phyloP scores from a whole-genome alignment of 2,329 filamentous ascomycete species.

The Kalmusia sp. region DNA sequence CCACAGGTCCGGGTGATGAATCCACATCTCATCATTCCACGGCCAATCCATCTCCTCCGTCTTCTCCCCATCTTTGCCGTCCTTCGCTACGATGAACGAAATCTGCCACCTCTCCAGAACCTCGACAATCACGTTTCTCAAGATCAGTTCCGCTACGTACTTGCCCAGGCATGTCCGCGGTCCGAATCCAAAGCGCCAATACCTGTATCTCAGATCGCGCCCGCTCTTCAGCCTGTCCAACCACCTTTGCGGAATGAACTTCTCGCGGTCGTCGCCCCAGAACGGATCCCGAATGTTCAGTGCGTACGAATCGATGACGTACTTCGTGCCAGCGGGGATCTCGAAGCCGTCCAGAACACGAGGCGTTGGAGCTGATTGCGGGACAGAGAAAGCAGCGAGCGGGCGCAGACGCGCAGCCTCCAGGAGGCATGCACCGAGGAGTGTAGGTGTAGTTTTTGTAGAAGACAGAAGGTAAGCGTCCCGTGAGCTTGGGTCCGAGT shows the following conservation, averaged over 20 bases:
- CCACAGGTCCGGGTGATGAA: not conserved
- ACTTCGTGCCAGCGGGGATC: slow-evolving; percentile 48
- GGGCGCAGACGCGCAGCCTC: slow-evolving; percentile 52
- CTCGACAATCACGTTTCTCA: not conserved
- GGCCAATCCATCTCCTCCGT: not conserved
- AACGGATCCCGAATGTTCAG: slow-evolving; percentile 50
- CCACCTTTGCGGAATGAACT: slow-evolving; percentile 42
- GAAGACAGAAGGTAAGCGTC: slow-evolving; percentile 10
- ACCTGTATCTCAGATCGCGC: slow-evolving; percentile 41
- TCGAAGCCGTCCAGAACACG: slow-evolving; percentile 24
- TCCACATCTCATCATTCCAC: slow-evolving; percentile 4
- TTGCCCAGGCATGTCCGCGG: slow-evolving; percentile 53
- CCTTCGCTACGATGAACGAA: not conserved
- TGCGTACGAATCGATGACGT: slow-evolving; percentile 53
- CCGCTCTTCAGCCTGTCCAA: slow-evolving; percentile 15
- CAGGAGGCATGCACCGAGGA: slow-evolving; percentile 38
- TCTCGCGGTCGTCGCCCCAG: slow-evolving; percentile 48
- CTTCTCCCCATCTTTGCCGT: not conserved
- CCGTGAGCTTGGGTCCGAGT: slow-evolving; percentile 1
- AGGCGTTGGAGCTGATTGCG: slow-evolving; percentile 48
- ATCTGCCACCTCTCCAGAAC: too few species aligned
- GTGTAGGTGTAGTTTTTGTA: not conserved
- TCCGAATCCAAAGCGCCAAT: slow-evolving; percentile 56
- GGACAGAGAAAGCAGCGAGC: slow-evolving; percentile 50
- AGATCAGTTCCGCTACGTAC: slow-evolving; percentile 43